Conservation (phyloP, 805 yeast genomes). For the Ogataea sp. region DNA sequence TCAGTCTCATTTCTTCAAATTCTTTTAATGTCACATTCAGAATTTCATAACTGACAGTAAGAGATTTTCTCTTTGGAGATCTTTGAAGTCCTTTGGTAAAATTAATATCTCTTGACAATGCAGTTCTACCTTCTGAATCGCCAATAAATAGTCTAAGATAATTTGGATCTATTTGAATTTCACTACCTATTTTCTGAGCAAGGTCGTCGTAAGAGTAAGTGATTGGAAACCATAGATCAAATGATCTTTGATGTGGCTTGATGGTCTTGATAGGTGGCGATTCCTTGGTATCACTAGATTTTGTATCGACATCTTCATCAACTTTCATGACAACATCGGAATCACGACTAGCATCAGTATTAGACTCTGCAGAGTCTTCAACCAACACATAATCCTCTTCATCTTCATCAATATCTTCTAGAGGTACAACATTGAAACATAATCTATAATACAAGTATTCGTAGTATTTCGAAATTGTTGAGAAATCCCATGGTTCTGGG, state of each 20-base stretch:
- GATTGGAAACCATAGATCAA: conserved; percentile 65
- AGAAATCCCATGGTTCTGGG: conserved; percentile 11
- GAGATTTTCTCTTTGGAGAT: conserved; percentile 35
- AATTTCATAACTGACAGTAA: conserved; percentile 61
- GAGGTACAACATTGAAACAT: conserved; percentile 45
- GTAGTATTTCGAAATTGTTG: conserved; percentile 39
- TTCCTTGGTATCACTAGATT: no score
- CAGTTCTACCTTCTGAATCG: conserved; percentile 48
- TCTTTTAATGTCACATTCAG: conserved; percentile 68
- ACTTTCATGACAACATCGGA: no score
- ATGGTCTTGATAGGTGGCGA: background rate
- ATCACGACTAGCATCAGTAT: no score
- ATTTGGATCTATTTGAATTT: conserved; percentile 46
- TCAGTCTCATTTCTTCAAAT: conserved; percentile 63
- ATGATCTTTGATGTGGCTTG: no score
- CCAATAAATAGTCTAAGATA: conserved; percentile 57
- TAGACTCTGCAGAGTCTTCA: background rate
- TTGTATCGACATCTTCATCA: conserved; percentile 6
- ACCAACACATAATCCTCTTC: conserved; percentile 40
- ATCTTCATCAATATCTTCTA: conserved; percentile 30
- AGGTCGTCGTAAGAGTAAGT: conserved; percentile 51
- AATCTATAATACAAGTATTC: conserved; percentile 50
- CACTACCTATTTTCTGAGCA: conserved; percentile 50
- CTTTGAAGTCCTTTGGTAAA: conserved; percentile 28
- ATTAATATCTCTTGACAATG: conserved; percentile 31